Base-by-base conservation (phyloP, 352 stramenopile species). In the Phytophthora podocarpi region DNA sequence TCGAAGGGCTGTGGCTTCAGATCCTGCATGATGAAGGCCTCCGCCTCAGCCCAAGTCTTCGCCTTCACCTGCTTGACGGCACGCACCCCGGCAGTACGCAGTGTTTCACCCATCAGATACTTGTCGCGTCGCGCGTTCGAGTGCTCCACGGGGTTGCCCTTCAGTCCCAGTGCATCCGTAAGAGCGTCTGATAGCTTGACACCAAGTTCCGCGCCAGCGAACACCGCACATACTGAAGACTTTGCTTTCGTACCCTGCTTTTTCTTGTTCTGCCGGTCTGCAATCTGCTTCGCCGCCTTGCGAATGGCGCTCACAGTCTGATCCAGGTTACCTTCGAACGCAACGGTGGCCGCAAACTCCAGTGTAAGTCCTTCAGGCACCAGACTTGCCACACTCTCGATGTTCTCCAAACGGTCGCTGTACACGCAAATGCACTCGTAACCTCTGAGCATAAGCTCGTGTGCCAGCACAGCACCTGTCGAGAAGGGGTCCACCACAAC, bases 401-500 rank as follows among this genome's bases (percentile, higher is more conserved):
- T 89, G 59, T 93, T 93, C 53, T 93, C 84, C 0, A 93, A 65
- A 49, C 77, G 78, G 59, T 93, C 81, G 50, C 84, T 95, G 74
- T 95, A 95, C 5, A 95, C 81, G 37, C 87, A 95, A 45, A 93
- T 89, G 57, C 87, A 95, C 30, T 95, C 87, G 68, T 96, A 98
- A 28, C 94, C 95, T 41, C 89, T 82, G 34, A 78, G 78, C 60
- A 87, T 87, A 45, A 98, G 89, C 63, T 95, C 84, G 45, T 98
- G 91, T 16, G 92, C 96, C 11, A 99, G 76, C 37, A 98, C 80
- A 24, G 94, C 97, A 46, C 96, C 97, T 28, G 96, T 98, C 5
- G 90, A 98, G 69, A 99, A 99, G 2, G 96, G 95, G 67, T 98
- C 94, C 21, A 99, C 94, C 16, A 99, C 79, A 23, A 98, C 85